Percentiles rank a stretch among this genome's conserved stretches.
Evolutionary conservation across 2,329 filamentous ascomycete genomes (phyloP).

Genomic region (Stromatinia cepivora): DNA sequence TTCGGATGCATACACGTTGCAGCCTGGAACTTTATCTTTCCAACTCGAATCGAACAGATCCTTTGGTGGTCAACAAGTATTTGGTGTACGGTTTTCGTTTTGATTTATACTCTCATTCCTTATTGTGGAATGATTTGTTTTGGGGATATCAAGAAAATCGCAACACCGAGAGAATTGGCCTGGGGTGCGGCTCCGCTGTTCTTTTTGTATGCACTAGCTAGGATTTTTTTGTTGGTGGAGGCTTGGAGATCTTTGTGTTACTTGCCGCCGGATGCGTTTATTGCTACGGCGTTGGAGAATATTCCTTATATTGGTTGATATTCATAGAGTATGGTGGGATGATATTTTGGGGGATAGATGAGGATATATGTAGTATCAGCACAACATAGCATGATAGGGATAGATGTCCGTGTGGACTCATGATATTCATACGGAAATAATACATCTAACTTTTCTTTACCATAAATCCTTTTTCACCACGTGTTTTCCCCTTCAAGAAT

Average conservation of each 20-base stretch:
- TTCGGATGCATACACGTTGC: constrained; percentile 29
- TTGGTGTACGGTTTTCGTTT: constrained; percentile 11
- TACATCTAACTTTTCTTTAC: not conserved
- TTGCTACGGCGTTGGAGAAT: constrained; percentile 3
- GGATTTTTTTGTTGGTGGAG: constrained; percentile 23
- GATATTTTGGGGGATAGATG: not conserved
- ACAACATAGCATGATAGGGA: not conserved
- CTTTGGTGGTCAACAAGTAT: constrained; percentile 25
- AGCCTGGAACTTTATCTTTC: constrained; percentile 31
- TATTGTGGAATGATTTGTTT: constrained; percentile 5
- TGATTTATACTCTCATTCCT: constrained; percentile 14
- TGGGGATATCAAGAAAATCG: constrained; percentile 3
- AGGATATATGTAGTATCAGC: not conserved
- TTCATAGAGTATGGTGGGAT: not conserved
- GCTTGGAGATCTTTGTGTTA: constrained; percentile 5
- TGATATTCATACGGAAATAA: not conserved
- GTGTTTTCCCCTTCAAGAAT: not conserved
- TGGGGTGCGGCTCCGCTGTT: constrained; percentile 16
- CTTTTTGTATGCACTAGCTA: constrained; percentile 17
- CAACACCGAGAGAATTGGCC: not conserved
- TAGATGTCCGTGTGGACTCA: not conserved
- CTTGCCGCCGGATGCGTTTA: constrained; percentile 12
- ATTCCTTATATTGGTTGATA: constrained; percentile 3
- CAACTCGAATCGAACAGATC: constrained; percentile 23
- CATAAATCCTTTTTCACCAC: no score